Conservation (phyloP, 768 basidiomycete species). For the Amanita brunnescens region DNA sequence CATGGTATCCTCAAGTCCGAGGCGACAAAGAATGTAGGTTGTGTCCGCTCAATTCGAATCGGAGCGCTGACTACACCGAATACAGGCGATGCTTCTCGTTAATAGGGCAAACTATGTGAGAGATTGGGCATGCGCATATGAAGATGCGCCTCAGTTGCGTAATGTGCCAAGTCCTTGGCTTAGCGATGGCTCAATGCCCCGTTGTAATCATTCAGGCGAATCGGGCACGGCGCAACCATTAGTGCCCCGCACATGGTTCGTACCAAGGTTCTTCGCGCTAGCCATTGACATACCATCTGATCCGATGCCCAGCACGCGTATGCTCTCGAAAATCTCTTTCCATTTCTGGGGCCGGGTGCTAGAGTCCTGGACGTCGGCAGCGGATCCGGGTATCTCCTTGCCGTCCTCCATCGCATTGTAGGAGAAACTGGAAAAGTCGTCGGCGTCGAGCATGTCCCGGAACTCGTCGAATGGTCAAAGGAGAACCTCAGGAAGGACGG, state of each 20-base stretch:
- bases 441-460: constrained; percentile 86
- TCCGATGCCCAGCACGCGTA: constrained; percentile 62
- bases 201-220: constrained; percentile 35
- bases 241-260: constrained; percentile 95
- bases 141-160: constrained; percentile 69
- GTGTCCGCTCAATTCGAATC: neutral
- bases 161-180: neutral
- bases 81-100: constrained; percentile 59
- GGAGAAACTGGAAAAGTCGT: constrained; percentile 53
- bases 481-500: constrained; percentile 64
- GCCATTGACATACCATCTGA: neutral
- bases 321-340: constrained; percentile 69
- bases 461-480: constrained; percentile 63
- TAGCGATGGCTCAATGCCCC: neutral
- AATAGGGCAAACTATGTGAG: constrained; percentile 66
- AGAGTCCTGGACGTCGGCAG: constrained; percentile 85
- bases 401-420: constrained; percentile 73
- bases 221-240: constrained; percentile 86
- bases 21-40: constrained; percentile 43
- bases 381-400: constrained; percentile 82
- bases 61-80: neutral
- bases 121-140: constrained; percentile 47
- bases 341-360: constrained; percentile 59
- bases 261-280: neutral
- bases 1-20: constrained; percentile 50